Base-by-base conservation (phyloP, 2,329 filamentous ascomycete species). In the Colletotrichum nymphaeae region DNA sequence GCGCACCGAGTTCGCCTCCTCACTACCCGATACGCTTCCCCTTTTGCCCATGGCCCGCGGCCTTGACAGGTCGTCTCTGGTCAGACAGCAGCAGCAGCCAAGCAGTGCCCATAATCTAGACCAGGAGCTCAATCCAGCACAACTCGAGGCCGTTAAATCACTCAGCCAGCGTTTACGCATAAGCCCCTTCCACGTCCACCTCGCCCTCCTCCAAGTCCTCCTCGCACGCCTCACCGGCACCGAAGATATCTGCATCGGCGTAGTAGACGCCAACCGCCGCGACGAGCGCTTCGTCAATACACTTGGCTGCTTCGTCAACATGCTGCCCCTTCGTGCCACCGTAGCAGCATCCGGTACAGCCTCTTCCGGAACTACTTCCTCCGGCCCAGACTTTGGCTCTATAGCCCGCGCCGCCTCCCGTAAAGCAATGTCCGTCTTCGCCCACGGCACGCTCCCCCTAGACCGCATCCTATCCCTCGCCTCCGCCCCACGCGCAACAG, bases 271-370 rank as follows among this genome's bases (percentile, higher is more conserved):
- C 7, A 85, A 85, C 7, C 83, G 78, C 0, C 83, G 86, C 1
- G 69, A 69, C 19, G 73, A 80, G 1, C 63, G 81, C 2, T 69
- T 77, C 16, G 37, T 42, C 66, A 75, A 1, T 86, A 77, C 7
- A 76, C 14, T 90, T 2, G 88, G 88, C 2, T 77, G 83, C 52
- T 85, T 86, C 53, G 69, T 89, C 2, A 89, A 90, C 72, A 75
- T 89, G 1, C 78, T 90, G 1, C 83, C 88, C 4, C 60, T 89
- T 2, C 37, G 37, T 16, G 37, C 37, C 37, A 42, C 37, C 14
- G 16, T 42, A 7, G 37, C 37, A 42, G 37, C 37, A 16, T 16
- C 37, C 37, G 37, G 37, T 42, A 19, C 37, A 42, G 16, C 37
- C 32, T 35, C 32, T 35, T 5, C 11, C 37, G 37, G 16, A 42